Conservation (phyloP, 73 alveolate species). For the Paramecium bursaria region DNA sequence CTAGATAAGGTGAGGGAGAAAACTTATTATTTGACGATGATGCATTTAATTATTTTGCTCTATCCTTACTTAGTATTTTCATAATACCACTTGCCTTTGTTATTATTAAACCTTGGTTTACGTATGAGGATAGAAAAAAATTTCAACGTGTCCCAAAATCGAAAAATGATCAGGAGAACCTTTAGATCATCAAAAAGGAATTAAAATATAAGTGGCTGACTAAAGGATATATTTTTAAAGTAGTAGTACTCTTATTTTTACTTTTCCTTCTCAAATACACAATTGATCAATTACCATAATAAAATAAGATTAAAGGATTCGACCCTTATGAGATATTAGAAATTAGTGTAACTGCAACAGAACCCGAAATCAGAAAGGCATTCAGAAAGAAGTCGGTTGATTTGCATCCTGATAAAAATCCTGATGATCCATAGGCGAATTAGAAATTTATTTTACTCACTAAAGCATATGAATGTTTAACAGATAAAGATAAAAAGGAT, state of each 20-base stretch:
- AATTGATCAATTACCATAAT: constrained; percentile 57
- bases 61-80: constrained; percentile 52
- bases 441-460: constrained; percentile 76
- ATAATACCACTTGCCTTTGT: constrained; percentile 27
- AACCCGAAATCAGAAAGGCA: constrained; percentile 74
- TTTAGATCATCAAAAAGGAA: constrained; percentile 20
- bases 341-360: constrained; percentile 73
- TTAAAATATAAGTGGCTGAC: background rate
- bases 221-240: background rate
- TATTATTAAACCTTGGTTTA: constrained; percentile 45
- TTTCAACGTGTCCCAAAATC: constrained; percentile 34
- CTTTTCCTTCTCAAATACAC: constrained; percentile 32
- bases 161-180: constrained; percentile 21
- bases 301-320: constrained; percentile 76
- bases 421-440: constrained; percentile 79
- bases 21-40: constrained; percentile 65
- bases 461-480: constrained; percentile 83
- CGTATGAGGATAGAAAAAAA: constrained; percentile 28
- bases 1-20: constrained; percentile 64
- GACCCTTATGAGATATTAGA: constrained; percentile 87
- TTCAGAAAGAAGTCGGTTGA: constrained; percentile 75
- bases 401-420: constrained; percentile 85
- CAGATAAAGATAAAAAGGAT: constrained; percentile 77
- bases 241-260: constrained; percentile 24
- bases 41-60: constrained; percentile 69